phyloP scores from a whole-genome alignment of 768 basidiomycete genomes.

The Psilocybe cyanescens region DNA sequence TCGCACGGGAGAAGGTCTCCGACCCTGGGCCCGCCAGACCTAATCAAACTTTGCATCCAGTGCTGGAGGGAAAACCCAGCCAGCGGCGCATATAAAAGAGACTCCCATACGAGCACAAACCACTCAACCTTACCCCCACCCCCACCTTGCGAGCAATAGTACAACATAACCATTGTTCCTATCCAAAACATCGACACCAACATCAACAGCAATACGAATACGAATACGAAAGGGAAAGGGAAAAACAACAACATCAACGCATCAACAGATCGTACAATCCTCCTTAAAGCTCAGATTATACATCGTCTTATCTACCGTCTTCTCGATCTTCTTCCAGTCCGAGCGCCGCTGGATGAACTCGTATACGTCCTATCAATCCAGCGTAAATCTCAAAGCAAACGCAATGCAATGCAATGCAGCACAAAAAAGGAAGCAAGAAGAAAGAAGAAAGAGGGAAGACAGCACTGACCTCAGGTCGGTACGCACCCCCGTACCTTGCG shows the following conservation, averaged over 20 bases:
- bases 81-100: too few species aligned
- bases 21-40: too few species aligned
- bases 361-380: constrained; percentile 72
- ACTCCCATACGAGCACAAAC: too few species aligned
- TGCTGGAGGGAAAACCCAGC: too few species aligned
- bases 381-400: background rate
- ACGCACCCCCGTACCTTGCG: constrained; percentile 92
- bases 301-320: constrained; percentile 94
- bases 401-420: background rate
- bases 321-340: constrained; percentile 99
- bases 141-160: too few species aligned
- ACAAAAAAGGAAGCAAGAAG: background rate
- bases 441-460: background rate
- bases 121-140: too few species aligned
- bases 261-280: constrained; percentile 70
- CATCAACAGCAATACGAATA: too few species aligned
- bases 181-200: too few species aligned
- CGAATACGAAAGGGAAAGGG: background rate
- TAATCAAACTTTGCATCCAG: too few species aligned
- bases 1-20: too few species aligned
- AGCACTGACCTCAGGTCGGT: constrained; percentile 81
- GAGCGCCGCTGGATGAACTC: constrained; percentile 94
- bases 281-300: constrained; percentile 93
- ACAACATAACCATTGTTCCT: too few species aligned
- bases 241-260: background rate